phyloP scores from a whole-genome alignment of 805 yeast genomes.

The Suhomyces prunicola region DNA sequence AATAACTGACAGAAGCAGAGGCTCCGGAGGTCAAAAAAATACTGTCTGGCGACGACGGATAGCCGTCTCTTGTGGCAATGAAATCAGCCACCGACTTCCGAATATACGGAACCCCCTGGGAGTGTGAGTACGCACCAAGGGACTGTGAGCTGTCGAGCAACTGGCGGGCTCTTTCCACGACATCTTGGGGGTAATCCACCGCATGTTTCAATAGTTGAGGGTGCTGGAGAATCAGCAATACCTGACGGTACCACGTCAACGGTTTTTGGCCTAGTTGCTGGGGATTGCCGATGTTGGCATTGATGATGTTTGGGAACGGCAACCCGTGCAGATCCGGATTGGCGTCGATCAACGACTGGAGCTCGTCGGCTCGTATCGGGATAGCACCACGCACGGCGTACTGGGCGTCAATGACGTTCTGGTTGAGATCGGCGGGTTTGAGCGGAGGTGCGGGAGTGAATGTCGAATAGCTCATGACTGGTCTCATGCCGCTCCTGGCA shows the following conservation, averaged over 20 bases:
- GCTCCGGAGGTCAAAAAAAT: slow-evolving; percentile 93
- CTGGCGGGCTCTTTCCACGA: slow-evolving; percentile 62
- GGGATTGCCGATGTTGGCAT: slow-evolving; percentile 96
- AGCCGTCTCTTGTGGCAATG: slow-evolving; percentile 75
- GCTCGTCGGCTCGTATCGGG: slow-evolving; percentile 90
- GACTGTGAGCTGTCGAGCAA: slow-evolving; percentile 68
- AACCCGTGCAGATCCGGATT: slow-evolving; percentile 54
- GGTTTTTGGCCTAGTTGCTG: slow-evolving; percentile 96
- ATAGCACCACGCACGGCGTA: slow-evolving; percentile 95
- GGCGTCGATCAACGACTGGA: slow-evolving; percentile 51
- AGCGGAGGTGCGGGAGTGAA: slow-evolving; percentile 17
- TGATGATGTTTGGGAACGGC: slow-evolving; percentile 76
- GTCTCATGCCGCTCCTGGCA: neutral
- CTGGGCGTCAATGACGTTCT: slow-evolving; percentile 74
- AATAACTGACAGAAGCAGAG: slow-evolving; percentile 83
- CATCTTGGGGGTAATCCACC: slow-evolving; percentile 57
- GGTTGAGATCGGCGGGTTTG: slow-evolving; percentile 55
- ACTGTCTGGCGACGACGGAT: slow-evolving; percentile 58
- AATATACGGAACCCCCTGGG: slow-evolving; percentile 77
- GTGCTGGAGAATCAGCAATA: slow-evolving; percentile 78
- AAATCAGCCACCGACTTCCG: slow-evolving; percentile 80
- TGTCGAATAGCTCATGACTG: slow-evolving; percentile 8
- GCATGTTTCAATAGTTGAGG: slow-evolving; percentile 54
- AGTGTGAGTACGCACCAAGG: slow-evolving; percentile 92
- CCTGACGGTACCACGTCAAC: slow-evolving; percentile 91